These are phyloP conservation scores for Neurospora sp. DNA, from an alignment of 495 filamentous ascomycete species.

Conservation along the genomic window DNA sequence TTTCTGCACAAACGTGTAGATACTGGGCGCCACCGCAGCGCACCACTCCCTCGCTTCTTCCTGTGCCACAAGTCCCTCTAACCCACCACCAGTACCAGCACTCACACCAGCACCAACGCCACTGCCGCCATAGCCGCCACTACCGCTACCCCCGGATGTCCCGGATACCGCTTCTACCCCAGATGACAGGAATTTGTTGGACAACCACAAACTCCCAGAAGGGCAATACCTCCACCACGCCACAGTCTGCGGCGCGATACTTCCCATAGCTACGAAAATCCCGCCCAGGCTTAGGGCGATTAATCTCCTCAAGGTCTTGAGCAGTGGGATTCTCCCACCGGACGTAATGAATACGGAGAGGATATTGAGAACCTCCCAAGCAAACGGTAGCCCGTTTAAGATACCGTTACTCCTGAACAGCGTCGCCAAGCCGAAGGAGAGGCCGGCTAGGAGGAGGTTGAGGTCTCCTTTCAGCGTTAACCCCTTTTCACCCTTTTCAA, in stretches of 20 bases:
- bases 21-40: slow-evolving; percentile 56
- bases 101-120: neutral
- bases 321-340: slow-evolving; percentile 7
- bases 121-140: neutral
- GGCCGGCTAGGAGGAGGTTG: slow-evolving; percentile 47
- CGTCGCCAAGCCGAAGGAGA: slow-evolving; percentile 63
- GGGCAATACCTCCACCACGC: slow-evolving; percentile 68
- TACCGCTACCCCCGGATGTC: slow-evolving; percentile 5
- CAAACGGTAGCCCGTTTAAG: slow-evolving; percentile 60
- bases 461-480: slow-evolving; percentile 21
- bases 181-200: neutral
- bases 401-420: slow-evolving; percentile 80
- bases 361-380: slow-evolving; percentile 30
- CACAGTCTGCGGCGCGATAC: slow-evolving; percentile 59
- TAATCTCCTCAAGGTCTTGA: slow-evolving; percentile 36
- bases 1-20: slow-evolving; percentile 81
- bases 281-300: slow-evolving; percentile 54
- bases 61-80: neutral
- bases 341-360: no score
- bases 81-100: neutral
- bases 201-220: neutral
- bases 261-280: slow-evolving; percentile 52
- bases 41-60: slow-evolving; percentile 62
- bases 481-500: neutral
- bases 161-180: neutral